These are phyloP conservation scores for Brassica cretica DNA, from an alignment of 345 rosid species.

Conservation along the genomic window DNA sequence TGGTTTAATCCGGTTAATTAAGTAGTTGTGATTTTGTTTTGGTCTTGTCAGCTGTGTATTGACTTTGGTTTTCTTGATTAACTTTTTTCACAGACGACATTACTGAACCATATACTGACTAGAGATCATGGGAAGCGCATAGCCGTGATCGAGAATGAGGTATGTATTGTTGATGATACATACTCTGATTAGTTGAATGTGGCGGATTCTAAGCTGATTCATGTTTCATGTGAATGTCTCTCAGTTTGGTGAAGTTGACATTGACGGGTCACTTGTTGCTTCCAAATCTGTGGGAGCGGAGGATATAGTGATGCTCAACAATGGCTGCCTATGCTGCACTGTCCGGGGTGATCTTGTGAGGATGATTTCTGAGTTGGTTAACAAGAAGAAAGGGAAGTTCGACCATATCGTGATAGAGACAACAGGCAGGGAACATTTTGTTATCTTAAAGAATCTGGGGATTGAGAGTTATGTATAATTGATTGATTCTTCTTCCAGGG, in stretches of 20 bases:
- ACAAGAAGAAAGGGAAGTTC: conserved; percentile 75
- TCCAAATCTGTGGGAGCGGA: conserved; percentile 83
- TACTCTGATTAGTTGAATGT: background rate
- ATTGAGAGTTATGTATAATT: background rate
- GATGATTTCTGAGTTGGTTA: conserved; percentile 83
- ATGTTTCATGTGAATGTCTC: conserved; percentile 31
- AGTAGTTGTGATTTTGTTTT: background rate
- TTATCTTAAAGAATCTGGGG: background rate
- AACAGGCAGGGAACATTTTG: conserved; percentile 53
- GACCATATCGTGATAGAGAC: conserved; percentile 96
- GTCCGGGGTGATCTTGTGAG: conserved; percentile 98
- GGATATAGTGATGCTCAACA: conserved; percentile 91
- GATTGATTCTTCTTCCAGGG: conserved; percentile 45
- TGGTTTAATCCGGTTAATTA: background rate
- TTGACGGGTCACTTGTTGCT: conserved; percentile 94
- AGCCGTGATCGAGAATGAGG: conserved; percentile 98
- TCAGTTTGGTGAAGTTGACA: conserved; percentile 87
- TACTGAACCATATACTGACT: conserved; percentile 89
- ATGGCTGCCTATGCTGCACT: conserved; percentile 97
- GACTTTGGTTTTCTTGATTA: background rate
- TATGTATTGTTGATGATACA: conserved; percentile 38
- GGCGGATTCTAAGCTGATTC: background rate
- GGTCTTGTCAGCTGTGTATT: background rate
- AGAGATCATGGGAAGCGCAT: conserved; percentile 95
- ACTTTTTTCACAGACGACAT: conserved; percentile 62